Evolutionary conservation across 345 rosid species (phyloP), one percentile per base, ranked within the genome.

Genomic region (Salix purpurea): DNA sequence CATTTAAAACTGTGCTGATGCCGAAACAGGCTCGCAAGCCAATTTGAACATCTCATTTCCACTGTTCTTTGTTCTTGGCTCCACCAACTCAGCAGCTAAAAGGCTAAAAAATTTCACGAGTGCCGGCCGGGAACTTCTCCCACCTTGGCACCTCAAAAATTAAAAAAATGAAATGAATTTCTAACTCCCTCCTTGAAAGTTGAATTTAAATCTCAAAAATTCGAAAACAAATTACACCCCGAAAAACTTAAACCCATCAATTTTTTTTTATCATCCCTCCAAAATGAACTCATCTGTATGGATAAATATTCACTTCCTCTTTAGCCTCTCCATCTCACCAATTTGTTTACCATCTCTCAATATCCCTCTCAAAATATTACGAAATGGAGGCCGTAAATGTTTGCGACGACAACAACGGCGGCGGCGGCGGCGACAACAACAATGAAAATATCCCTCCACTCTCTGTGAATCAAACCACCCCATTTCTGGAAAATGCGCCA

Each of bases 371-470:
- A 28, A 28, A 19, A 36, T 52, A 19, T 19, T 5, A 46, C 5
- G 23, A 21, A 30, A 74, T 75, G 79, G 79, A 69, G 44, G 9
- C 72, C 21, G 28, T 13, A 24, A 54, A 37, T 36, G 52, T 23
- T 15, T 26, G 7, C 2, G 34, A 26, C 26, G 8, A 15, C 7
- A 24, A 0, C 60, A 37, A 0, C 60, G 46, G 15, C 40, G 15
- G 1, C 30, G 21, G 4, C 28, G 21, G 23, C 44, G 15, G 0
- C 19, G 21, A 11, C 32, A 32, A 16, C 56, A 26, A 44, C 73
- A 65, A 79, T 60, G 78, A 83, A 23, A 83, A 76, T 32, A 44
- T 50, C 19, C 80, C 78, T 26, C 83, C 80, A 21, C 4, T 34
- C 66, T 26, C 80, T 58, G 18, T 70, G 62, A 75, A 58, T 4